phyloP scores from a whole-genome alignment of 805 yeast species.

The Yarrowia sp. region DNA sequence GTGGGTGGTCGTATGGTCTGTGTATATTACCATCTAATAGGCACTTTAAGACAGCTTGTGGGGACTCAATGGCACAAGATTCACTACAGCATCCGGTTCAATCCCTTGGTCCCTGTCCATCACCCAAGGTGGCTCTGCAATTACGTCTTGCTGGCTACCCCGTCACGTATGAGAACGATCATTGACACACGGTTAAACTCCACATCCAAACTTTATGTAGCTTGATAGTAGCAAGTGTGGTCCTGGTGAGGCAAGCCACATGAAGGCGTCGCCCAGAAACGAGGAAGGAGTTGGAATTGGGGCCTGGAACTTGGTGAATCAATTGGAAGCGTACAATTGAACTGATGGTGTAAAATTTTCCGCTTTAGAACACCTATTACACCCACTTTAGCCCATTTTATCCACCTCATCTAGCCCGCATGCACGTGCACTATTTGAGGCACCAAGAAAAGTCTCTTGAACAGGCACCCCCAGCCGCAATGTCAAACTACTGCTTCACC shows the following conservation, averaged over 20 bases:
- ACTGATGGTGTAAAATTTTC: neutral
- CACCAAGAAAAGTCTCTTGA: constrained; percentile 8
- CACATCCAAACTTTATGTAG: neutral
- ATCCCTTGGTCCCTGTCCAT: neutral
- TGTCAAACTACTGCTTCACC: neutral
- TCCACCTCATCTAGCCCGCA: constrained; percentile 11
- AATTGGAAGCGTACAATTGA: neutral
- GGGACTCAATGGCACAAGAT: neutral
- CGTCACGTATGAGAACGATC: neutral
- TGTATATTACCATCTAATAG: neutral
- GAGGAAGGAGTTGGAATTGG: neutral
- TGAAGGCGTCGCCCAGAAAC: too few species aligned
- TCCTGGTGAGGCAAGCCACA: neutral
- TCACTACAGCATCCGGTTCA: neutral
- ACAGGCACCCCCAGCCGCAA: neutral
- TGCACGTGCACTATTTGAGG: constrained; percentile 18
- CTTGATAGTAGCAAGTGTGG: constrained; percentile 11
- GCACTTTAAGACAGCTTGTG: neutral
- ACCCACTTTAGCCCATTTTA: neutral
- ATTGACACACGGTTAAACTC: constrained; percentile 5
- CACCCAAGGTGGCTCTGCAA: neutral
- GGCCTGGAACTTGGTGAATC: neutral
- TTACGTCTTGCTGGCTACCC: neutral
- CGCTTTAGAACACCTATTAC: neutral
- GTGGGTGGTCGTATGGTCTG: neutral